These are phyloP conservation scores for Trametes maxima DNA, from an alignment of 768 basidiomycete species.

Conservation along the genomic window DNA sequence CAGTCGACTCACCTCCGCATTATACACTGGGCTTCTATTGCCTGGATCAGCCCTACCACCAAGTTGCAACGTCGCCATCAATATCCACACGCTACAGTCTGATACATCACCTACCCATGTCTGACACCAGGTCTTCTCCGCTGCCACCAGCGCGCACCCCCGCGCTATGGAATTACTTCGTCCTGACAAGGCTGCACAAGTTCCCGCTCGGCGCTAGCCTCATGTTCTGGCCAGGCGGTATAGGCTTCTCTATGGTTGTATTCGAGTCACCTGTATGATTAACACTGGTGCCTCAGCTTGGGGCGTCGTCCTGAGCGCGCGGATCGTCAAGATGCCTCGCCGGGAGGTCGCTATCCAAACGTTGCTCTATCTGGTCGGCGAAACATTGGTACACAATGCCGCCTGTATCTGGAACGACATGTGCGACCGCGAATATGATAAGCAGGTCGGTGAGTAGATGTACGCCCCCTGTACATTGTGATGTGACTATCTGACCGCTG, in stretches of 20 bases:
- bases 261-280: neutral
- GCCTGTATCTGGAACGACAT: conserved; percentile 33
- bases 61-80: no score
- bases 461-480: neutral
- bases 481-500: neutral
- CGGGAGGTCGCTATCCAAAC: conserved; percentile 2
- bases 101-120: neutral
- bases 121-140: neutral
- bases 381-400: conserved; percentile 24
- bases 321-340: conserved; percentile 13
- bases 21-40: no score
- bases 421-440: conserved; percentile 35
- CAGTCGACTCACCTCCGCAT: no score
- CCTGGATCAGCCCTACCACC: no score
- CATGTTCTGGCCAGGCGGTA: neutral
- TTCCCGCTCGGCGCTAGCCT: neutral
- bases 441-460: conserved; percentile 36
- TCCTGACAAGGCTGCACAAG: neutral
- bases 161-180: neutral
- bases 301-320: conserved; percentile 27
- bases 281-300: conserved; percentile 17
- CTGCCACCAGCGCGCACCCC: neutral
- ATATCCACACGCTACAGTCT: no score
- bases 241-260: neutral
- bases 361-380: conserved; percentile 8